Evolutionary conservation across 2,329 filamentous ascomycete species (phyloP).

Genomic region (Pyricularia pennisetigena): DNA sequence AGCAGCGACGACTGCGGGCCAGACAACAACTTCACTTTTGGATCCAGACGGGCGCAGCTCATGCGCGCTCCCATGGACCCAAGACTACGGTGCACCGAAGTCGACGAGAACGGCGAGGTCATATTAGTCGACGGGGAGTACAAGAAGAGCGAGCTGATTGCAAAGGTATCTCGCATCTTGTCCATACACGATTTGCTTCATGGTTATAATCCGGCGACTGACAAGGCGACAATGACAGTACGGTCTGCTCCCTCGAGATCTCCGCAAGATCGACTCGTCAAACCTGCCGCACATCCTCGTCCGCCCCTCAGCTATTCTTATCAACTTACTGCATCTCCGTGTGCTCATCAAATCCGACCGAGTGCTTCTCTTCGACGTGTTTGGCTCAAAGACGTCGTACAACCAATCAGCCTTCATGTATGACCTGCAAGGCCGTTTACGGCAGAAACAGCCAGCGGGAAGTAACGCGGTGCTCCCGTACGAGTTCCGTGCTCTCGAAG

Average conservation of each 20-base stretch:
- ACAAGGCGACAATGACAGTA: constrained; percentile 40
- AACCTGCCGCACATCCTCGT: constrained; percentile 92
- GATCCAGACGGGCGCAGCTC: constrained; percentile 57
- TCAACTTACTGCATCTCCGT: constrained; percentile 92
- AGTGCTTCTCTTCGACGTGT: constrained; percentile 88
- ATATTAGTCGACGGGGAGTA: constrained; percentile 92
- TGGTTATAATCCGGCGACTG: background rate
- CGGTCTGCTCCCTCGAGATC: constrained; percentile 82
- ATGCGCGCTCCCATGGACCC: constrained; percentile 76
- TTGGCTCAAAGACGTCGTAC: constrained; percentile 88
- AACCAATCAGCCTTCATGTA: constrained; percentile 98
- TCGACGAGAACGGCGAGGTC: constrained; percentile 85
- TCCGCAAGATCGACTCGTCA: constrained; percentile 96
- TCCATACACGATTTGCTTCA: background rate
- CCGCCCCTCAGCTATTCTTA: constrained; percentile 82
- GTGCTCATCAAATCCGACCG: constrained; percentile 93
- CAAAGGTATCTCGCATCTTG: constrained; percentile 54
- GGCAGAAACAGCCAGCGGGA: constrained; percentile 56
- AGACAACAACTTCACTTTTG: constrained; percentile 53
- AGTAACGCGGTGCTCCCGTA: constrained; percentile 68
- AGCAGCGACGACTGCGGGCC: constrained; percentile 6
- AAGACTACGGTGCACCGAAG: constrained; percentile 84
- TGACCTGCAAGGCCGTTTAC: constrained; percentile 84
- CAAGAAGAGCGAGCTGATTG: constrained; percentile 94
- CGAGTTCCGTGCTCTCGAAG: constrained; percentile 92